Percentiles rank a stretch among this genome's conserved stretches.
phyloP scores from a whole-genome alignment of 2,329 filamentous ascomycete species.

The Cercospora sp. region DNA sequence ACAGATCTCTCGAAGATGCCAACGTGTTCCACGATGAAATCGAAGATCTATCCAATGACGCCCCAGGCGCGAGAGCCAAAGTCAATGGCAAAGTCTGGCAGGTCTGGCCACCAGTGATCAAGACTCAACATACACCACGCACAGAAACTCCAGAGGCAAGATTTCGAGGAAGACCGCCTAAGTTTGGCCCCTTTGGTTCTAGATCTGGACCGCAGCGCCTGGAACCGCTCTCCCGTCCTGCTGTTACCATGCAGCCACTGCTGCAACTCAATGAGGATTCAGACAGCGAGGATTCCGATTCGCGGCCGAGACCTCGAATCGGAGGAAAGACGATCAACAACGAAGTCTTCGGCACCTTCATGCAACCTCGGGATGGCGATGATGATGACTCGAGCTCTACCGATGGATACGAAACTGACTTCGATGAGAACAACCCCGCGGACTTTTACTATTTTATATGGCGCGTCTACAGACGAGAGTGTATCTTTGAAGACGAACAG shows the following conservation, averaged over 20 bases:
- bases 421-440: slow-evolving; percentile 4
- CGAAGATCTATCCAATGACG: slow-evolving; percentile 7
- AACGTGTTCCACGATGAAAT: slow-evolving; percentile 7
- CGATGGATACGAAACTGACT: not conserved
- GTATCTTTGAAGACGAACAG: slow-evolving; percentile 3
- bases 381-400: not conserved
- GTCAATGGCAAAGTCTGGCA: slow-evolving; percentile 15
- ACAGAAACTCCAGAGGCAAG: not conserved
- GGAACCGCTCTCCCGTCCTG: not conserved
- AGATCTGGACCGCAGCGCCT: not conserved
- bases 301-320: slow-evolving; percentile 7
- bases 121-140: not conserved
- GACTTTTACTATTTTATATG: slow-evolving; percentile 18
- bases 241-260: not conserved
- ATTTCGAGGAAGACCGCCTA: not conserved
- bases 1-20: not conserved
- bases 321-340: slow-evolving; percentile 26
- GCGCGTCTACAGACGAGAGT: slow-evolving; percentile 15
- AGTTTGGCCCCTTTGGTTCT: not conserved
- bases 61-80: slow-evolving; percentile 9
- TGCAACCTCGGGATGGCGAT: not conserved
- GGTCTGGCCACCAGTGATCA: slow-evolving; percentile 2
- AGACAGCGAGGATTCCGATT: not conserved
- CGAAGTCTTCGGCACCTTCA: not conserved
- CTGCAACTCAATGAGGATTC: not conserved